Percentiles rank a stretch among this genome's conserved stretches.
Evolutionary conservation across 305 asterid species (phyloP).

Genomic region (Rubia peregrina): DNA sequence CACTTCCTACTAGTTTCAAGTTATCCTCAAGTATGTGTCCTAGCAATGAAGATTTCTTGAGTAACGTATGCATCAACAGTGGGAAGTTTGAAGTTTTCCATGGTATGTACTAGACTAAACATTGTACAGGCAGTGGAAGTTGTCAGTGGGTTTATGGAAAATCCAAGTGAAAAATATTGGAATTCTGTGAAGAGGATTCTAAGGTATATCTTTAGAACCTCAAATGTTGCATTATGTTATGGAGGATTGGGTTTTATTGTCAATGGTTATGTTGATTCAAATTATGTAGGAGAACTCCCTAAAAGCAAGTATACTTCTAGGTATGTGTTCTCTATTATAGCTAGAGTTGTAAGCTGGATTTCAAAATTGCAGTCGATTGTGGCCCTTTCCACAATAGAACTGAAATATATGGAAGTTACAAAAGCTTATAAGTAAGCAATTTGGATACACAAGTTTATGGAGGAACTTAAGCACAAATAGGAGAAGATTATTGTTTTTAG

Average conservation of each 20-base stretch:
- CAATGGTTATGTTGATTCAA: slow-evolving; percentile 2
- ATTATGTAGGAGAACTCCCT: too few relatives aligned
- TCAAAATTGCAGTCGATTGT: neutral
- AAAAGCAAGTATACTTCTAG: slow-evolving; percentile 1
- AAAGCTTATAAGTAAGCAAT: neutral
- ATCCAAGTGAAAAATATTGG: slow-evolving; percentile 7
- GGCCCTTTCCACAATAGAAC: neutral
- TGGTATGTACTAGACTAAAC: too few relatives aligned
- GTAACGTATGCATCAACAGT: too few relatives aligned
- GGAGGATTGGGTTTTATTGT: slow-evolving; percentile 3
- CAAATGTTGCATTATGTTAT: slow-evolving; percentile 10
- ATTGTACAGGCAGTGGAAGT: neutral
- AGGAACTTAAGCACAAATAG: neutral
- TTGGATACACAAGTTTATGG: neutral
- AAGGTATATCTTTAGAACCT: too few relatives aligned
- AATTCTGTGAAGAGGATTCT: slow-evolving; percentile 8
- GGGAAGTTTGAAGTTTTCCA: slow-evolving; percentile 5
- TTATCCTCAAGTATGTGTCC: slow-evolving; percentile 8
- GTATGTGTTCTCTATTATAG: slow-evolving; percentile 2
- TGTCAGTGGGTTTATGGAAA: too few relatives aligned
- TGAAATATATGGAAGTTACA: neutral
- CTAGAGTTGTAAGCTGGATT: neutral
- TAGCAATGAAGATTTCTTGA: slow-evolving; percentile 13
- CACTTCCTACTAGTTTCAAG: slow-evolving; percentile 11
- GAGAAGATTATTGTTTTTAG: neutral